A percentile compares a stretch with the other conserved stretches of the same genome.
These are phyloP conservation scores for Chalciporus chontae DNA, from an alignment of 768 basidiomycete genomes.

Conservation along the genomic window DNA sequence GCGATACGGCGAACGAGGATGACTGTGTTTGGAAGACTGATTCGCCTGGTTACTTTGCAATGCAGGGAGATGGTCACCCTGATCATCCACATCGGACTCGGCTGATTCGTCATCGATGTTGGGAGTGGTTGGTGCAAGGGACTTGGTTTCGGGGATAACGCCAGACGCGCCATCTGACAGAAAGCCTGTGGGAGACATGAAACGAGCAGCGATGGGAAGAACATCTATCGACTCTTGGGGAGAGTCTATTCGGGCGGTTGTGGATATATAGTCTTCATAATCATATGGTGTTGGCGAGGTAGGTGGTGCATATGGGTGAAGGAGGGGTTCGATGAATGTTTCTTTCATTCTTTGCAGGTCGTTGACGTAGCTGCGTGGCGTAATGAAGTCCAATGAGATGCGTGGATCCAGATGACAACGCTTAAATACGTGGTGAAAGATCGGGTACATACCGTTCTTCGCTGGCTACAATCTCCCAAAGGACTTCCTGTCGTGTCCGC, in stretches of 20 bases:
- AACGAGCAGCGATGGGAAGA: constrained; percentile 84
- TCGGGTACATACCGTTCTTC: constrained; percentile 73
- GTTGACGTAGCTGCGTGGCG: constrained; percentile 71
- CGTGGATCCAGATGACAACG: constrained; percentile 8
- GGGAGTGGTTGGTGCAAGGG: constrained; percentile 43
- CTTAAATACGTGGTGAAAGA: constrained; percentile 11
- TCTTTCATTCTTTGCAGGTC: constrained; percentile 91
- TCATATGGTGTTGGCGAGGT: constrained; percentile 56
- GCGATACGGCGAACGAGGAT: constrained; percentile 78
- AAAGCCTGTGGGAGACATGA: constrained; percentile 66
- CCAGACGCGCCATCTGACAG: constrained; percentile 44
- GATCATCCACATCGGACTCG: constrained; percentile 70
- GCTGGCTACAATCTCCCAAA: constrained; percentile 95
- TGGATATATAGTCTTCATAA: constrained; percentile 56
- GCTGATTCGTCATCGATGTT: constrained; percentile 74
- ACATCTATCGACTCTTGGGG: constrained; percentile 71
- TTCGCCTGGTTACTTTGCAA: constrained; percentile 23
- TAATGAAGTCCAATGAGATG: neutral
- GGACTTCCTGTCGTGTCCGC: constrained; percentile 91
- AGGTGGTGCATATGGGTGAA: constrained; percentile 67
- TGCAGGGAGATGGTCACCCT: constrained; percentile 43
- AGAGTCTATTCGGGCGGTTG: constrained; percentile 49
- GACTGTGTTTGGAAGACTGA: constrained; percentile 50
- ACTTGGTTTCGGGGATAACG: constrained; percentile 46
- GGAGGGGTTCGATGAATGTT: constrained; percentile 84